Base-by-base conservation (phyloP, 2,329 filamentous ascomycete genomes). In the Atkinsonella hypoxylon region DNA sequence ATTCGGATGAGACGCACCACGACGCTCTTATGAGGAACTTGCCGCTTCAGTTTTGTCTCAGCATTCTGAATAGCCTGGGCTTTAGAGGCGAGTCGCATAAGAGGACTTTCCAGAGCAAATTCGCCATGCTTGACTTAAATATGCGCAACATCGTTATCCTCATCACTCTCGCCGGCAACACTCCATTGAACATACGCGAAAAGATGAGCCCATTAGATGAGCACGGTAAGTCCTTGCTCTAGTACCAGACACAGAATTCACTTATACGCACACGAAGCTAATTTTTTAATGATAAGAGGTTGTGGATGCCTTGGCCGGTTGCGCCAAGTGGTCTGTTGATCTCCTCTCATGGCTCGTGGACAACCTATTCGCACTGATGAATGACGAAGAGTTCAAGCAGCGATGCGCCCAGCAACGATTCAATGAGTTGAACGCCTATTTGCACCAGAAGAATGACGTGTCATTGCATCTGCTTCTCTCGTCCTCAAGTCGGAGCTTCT, bases 291-390 rank as follows among this genome's bases (percentile, higher is more conserved):
- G n/a, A 12, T 12, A 49, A 81, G 87, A 91, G 61, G 80, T 88
- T 12, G 78, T 91, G 2, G 79, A 82, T 40, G 79, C 83, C 43
- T 70, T 94, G 11, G 77, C 83, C 5, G 87, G 87, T 20, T 85
- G 89, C 50, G 80, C 85, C 4, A 83, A 79, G 61, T 96, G 90
- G 90, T 79, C 80, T 0, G 73, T 89, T 36, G 84, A 91, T 53
- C 71, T 94, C 13, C 65, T 84, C 44, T 72, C 76, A 2, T 84
- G 80, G 78, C 63, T 83, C 11, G 70, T 71, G n/a, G 78, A 83
- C 57, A 72, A 71, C 17, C 67, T 84, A 2, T 79, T 82, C 54
- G 67, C 72, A 40, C 71, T 83, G 11, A 69, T 76, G 47, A 71
- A 74, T 47, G 77, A 81, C 52, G 60, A 61, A 3, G 69, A 70